Base-by-base conservation (phyloP, 2,329 filamentous ascomycete genomes). In the Aspergillus ochraceus region DNA sequence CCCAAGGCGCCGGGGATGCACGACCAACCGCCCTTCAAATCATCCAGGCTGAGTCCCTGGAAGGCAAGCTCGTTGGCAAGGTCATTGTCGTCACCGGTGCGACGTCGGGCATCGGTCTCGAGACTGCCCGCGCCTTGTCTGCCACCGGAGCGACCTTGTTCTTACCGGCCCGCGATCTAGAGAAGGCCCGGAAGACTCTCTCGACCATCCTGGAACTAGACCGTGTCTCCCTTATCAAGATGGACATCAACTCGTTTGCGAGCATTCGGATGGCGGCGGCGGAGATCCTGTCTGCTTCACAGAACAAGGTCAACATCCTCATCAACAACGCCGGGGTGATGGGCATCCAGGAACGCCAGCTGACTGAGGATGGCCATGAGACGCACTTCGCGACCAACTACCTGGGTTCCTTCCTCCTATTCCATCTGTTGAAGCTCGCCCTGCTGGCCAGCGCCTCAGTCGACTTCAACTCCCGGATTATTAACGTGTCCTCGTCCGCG, bases 381-480 rank as follows among this genome's bases (percentile, higher is more conserved):
- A 66, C 68, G 0, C 83, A 86, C 54, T 81, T 86, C 55, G 81
- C 75, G 32, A 80, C 77, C 1, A 85, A 86, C 66, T 77, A 86
- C 63, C 70, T 87, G 0, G 75, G 72, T 1, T 80, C 83, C 63
- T 86, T 86, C 71, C 73, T 85, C 0, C 74, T 86, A 10, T 81
- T 83, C 59, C 72, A 82, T 14, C 76, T 84, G 2, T 72, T 86
- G 14, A 80, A 80, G 49, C 54, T 52, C 1, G 42, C 59, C 11
- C 47, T 69, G 4, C 49, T 70, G n/a, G 57, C 62, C 3, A 54
- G 58, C 10, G 52, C 60, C 1, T 78, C 75, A 0, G 68, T 77
- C 0, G 61, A 67, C 0, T 82, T 79, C 57, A 67, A 75, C 5
- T 82, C 79, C 0, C 77, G 84, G 2, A 79, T 85, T 2, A 74